These are phyloP conservation scores for Noccaea bulbosa DNA, from an alignment of 345 rosid species.

Conservation along the genomic window DNA sequence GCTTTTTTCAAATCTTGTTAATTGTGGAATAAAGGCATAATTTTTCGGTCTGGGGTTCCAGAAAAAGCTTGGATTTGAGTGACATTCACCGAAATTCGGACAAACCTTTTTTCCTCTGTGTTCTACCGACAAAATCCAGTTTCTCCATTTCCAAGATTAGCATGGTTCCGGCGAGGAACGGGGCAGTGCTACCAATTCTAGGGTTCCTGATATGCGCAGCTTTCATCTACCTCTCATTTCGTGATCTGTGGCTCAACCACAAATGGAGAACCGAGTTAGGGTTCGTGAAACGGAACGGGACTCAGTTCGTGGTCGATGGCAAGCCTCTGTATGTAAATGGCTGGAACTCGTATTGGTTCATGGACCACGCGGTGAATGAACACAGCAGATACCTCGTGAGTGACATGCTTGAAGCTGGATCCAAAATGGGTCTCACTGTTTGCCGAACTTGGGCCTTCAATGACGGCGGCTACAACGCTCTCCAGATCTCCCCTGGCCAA, in stretches of 20 bases:
- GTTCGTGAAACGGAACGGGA: slow-evolving; percentile 69
- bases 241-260: slow-evolving; percentile 52
- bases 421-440: slow-evolving; percentile 84
- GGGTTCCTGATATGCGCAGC: slow-evolving; percentile 68
- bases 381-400: slow-evolving; percentile 56
- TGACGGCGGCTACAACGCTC: slow-evolving; percentile 85
- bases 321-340: slow-evolving; percentile 67
- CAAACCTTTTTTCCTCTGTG: slow-evolving; percentile 14
- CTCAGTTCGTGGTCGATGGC: slow-evolving; percentile 64
- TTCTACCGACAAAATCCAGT: slow-evolving; percentile 26
- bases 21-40: slow-evolving; percentile 17
- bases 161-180: slow-evolving; percentile 53
- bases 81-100: background rate
- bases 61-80: background rate
- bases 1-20: slow-evolving; percentile 20
- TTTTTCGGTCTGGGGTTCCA: slow-evolving; percentile 26
- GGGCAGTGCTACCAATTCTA: slow-evolving; percentile 59
- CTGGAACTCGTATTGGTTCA: slow-evolving; percentile 90
- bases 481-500: slow-evolving; percentile 79
- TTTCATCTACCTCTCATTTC: slow-evolving; percentile 65
- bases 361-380: slow-evolving; percentile 76
- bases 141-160: background rate
- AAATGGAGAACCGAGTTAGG: slow-evolving; percentile 48
- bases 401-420: slow-evolving; percentile 65
- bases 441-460: slow-evolving; percentile 92